Evolutionary conservation across 352 stramenopile species (phyloP).

Genomic region (Pythium oligandrum): DNA sequence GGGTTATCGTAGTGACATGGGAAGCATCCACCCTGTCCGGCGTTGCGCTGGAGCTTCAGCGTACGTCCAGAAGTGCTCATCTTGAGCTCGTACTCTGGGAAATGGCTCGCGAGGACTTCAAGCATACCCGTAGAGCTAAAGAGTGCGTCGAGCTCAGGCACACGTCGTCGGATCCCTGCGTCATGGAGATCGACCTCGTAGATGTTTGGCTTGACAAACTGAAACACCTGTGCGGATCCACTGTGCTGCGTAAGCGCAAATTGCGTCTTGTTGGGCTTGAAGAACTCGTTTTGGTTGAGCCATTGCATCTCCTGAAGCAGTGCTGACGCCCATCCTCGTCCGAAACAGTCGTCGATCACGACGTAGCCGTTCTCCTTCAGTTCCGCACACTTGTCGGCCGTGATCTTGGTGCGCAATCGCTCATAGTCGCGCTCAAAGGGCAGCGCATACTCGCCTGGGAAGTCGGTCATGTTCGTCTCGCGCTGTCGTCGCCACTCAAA

Average conservation of each 20-base stretch:
- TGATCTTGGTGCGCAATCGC: constrained; percentile 44
- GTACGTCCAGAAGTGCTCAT: constrained; percentile 54
- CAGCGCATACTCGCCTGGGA: constrained; percentile 37
- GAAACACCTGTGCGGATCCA: constrained; percentile 25
- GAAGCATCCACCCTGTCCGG: constrained; percentile 67
- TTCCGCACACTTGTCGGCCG: constrained; percentile 29
- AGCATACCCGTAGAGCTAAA: constrained; percentile 60
- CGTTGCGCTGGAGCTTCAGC: constrained; percentile 80
- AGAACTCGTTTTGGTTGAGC: constrained; percentile 42
- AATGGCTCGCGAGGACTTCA: constrained; percentile 36
- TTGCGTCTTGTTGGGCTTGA: constrained; percentile 80
- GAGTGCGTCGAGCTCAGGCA: constrained; percentile 58
- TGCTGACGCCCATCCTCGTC: constrained; percentile 39
- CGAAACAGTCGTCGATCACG: constrained; percentile 70
- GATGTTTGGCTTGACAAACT: constrained; percentile 82
- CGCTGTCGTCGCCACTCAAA: too few species aligned
- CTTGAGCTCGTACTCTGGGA: constrained; percentile 53
- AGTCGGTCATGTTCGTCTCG: not conserved
- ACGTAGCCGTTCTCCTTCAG: constrained; percentile 49
- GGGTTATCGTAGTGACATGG: constrained; percentile 85
- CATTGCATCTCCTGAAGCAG: constrained; percentile 65
- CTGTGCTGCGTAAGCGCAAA: constrained; percentile 52
- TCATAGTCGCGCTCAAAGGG: constrained; percentile 52
- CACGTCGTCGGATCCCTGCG: constrained; percentile 35
- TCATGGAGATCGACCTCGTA: constrained; percentile 82